phyloP scores from a whole-genome alignment of 331 rosid genomes.

The Ulmus americana region DNA sequence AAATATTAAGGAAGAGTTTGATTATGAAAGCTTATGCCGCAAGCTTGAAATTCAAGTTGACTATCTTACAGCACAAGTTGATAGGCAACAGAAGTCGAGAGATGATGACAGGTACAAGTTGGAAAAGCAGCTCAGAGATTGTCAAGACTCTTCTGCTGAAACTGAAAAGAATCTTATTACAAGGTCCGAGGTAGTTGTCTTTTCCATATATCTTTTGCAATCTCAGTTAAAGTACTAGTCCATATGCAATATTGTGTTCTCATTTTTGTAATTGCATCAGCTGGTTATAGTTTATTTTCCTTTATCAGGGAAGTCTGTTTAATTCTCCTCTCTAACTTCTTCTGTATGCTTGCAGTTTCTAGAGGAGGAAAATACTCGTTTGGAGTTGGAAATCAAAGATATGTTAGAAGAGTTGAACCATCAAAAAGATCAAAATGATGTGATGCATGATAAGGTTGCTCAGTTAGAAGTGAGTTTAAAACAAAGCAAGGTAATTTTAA shows the following conservation, averaged over 20 bases:
- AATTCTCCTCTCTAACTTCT: slow-evolving; percentile 8
- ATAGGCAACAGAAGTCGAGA: slow-evolving; percentile 51
- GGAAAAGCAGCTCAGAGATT: slow-evolving; percentile 43
- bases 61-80: slow-evolving; percentile 51
- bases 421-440: slow-evolving; percentile 40
- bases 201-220: slow-evolving; percentile 17
- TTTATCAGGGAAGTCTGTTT: not conserved
- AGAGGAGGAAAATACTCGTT: slow-evolving; percentile 39
- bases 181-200: slow-evolving; percentile 59
- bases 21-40: slow-evolving; percentile 59
- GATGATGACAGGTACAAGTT: slow-evolving; percentile 34
- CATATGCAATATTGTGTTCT: not conserved
- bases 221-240: slow-evolving; percentile 1
- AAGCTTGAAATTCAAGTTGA: slow-evolving; percentile 66
- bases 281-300: not conserved
- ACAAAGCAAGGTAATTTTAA: slow-evolving; percentile 42
- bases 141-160: slow-evolving; percentile 38
- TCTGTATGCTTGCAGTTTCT: slow-evolving; percentile 38
- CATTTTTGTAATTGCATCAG: not conserved
- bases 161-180: slow-evolving; percentile 34
- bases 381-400: slow-evolving; percentile 42
- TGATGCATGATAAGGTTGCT: slow-evolving; percentile 41
- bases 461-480: slow-evolving; percentile 38
- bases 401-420: slow-evolving; percentile 32
- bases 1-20: slow-evolving; percentile 62